Evolutionary conservation across 805 yeast genomes (phyloP).

Genomic region (Zygotorulaspora sp.): DNA sequence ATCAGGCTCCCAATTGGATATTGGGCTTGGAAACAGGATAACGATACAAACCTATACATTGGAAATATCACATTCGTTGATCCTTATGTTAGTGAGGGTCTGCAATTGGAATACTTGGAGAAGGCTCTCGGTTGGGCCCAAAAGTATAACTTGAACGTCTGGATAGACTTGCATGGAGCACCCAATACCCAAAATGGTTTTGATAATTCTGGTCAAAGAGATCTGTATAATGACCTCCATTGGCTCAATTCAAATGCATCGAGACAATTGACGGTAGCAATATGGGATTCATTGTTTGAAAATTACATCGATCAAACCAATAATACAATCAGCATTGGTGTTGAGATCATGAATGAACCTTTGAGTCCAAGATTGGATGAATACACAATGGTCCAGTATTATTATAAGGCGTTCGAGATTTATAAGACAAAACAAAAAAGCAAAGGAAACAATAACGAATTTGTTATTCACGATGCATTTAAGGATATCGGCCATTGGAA

Average conservation of each 20-base stretch:
- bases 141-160: slow-evolving; percentile 54
- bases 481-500: slow-evolving; percentile 53
- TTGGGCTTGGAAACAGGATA: slow-evolving; percentile 60
- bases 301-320: slow-evolving; percentile 41
- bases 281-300: slow-evolving; percentile 45
- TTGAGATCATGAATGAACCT: slow-evolving; percentile 71
- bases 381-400: slow-evolving; percentile 30
- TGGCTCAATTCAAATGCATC: slow-evolving; percentile 43
- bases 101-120: slow-evolving; percentile 57
- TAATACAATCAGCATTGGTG: slow-evolving; percentile 57
- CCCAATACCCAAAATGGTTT: slow-evolving; percentile 88
- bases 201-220: slow-evolving; percentile 72
- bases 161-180: slow-evolving; percentile 75
- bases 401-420: slow-evolving; percentile 33
- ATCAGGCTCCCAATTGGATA: slow-evolving; percentile 79
- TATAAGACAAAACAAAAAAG: slow-evolving; percentile 23
- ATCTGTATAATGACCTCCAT: slow-evolving; percentile 33
- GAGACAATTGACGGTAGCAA: slow-evolving; percentile 45
- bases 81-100: slow-evolving; percentile 57
- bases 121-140: slow-evolving; percentile 66
- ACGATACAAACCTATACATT: slow-evolving; percentile 16
- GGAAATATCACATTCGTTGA: slow-evolving; percentile 38
- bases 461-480: slow-evolving; percentile 67
- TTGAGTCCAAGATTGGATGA: slow-evolving; percentile 49
- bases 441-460: slow-evolving; percentile 36